Conservation (phyloP, 179 eudicot genomes). For the Beta corolliflora region DNA sequence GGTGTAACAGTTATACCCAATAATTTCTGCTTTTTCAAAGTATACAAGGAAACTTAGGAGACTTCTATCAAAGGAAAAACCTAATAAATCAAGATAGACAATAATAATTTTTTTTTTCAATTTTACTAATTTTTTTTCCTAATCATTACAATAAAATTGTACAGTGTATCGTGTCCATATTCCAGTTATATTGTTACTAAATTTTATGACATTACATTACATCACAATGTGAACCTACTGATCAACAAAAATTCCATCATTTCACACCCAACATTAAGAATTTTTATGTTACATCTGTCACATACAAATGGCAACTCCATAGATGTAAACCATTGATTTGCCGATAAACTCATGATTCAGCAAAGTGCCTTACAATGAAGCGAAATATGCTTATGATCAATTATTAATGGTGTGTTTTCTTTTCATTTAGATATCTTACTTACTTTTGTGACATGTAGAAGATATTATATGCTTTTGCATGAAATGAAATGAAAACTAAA, state of each 20-base stretch:
- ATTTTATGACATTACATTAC: too few species aligned
- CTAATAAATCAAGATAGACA: too few species aligned
- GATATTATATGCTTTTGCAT: conserved; percentile 21
- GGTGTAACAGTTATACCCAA: too few species aligned
- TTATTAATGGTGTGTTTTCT: conserved; percentile 12
- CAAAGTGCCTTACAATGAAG: conserved; percentile 6
- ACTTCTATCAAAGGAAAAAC: too few species aligned
- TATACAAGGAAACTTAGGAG: too few species aligned
- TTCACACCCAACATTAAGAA: background rate
- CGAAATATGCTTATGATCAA: conserved; percentile 8
- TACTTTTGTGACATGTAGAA: conserved; percentile 9
- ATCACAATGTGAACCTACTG: background rate
- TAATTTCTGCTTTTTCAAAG: too few species aligned
- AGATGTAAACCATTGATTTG: background rate
- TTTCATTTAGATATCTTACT: conserved; percentile 24
- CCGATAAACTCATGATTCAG: conserved; percentile 5
- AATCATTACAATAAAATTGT: too few species aligned
- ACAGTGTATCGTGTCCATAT: too few species aligned
- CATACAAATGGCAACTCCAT: background rate
- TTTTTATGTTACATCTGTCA: background rate
- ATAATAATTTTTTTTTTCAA: too few species aligned
- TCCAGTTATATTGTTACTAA: too few species aligned
- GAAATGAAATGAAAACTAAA: conserved; percentile 10
- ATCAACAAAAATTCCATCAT: background rate
- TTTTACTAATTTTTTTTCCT: too few species aligned